These are phyloP conservation scores for Toxoplasma gondii DNA, from an alignment of 169 alveolate genomes.

Conservation along the genomic window DNA sequence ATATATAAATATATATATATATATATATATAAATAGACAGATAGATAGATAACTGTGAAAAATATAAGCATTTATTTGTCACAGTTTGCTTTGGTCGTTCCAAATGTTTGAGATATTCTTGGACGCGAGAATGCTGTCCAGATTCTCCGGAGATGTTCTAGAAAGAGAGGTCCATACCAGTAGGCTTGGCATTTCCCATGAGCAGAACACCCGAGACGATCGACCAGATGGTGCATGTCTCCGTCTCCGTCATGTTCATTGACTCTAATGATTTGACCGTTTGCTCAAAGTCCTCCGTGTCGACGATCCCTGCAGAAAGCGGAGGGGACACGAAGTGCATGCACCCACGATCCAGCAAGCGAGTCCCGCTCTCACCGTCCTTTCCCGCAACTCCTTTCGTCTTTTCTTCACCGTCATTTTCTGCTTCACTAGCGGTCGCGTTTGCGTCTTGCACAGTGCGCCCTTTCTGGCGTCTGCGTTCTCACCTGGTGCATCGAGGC, in stretches of 20 bases:
- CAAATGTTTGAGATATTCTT: not conserved
- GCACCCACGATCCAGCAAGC: not conserved
- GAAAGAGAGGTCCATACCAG: conserved; percentile 5
- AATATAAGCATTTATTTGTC: not conserved
- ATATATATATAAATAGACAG: not conserved
- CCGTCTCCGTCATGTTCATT: conserved; percentile 88
- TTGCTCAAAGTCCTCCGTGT: conserved; percentile 90
- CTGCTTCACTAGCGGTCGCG: not conserved
- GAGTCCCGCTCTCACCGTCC: not conserved
- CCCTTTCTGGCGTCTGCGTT: not conserved
- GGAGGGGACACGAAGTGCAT: not conserved
- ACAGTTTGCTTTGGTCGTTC: not conserved
- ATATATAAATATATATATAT: not conserved
- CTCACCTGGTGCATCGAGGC: conserved; percentile 85
- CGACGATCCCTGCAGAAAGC: conserved; percentile 86
- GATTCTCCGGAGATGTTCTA: not conserved
- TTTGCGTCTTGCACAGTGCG: not conserved
- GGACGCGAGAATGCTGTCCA: not conserved
- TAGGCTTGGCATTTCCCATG: conserved; percentile 95
- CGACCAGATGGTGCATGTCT: conserved; percentile 87
- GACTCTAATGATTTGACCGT: conserved; percentile 91
- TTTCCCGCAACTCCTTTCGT: not conserved
- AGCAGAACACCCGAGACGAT: conserved; percentile 92
- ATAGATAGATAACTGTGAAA: not conserved
- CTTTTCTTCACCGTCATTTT: not conserved